phyloP scores from a whole-genome alignment of 2,329 filamentous ascomycete genomes.

The Nemania sp. region DNA sequence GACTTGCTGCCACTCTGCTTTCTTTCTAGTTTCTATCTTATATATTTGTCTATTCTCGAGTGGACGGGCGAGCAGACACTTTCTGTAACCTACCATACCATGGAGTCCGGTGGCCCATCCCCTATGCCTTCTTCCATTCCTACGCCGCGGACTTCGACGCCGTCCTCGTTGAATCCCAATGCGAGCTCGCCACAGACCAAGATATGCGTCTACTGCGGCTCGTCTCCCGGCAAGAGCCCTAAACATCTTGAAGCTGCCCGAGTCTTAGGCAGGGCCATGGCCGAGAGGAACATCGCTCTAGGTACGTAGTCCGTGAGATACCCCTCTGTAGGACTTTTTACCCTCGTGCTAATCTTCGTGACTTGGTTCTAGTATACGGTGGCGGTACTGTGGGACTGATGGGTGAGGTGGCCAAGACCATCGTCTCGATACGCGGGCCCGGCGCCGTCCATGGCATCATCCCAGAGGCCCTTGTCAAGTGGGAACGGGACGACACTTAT shows the following conservation, averaged over 20 bases:
- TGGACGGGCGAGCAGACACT: not conserved
- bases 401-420: conserved; percentile 87
- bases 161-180: conserved; percentile 38
- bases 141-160: conserved; percentile 40
- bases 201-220: conserved; percentile 94
- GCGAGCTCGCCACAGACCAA: conserved; percentile 56
- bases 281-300: conserved; percentile 77
- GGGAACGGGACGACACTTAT: conserved; percentile 70
- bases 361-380: conserved; percentile 71
- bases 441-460: conserved; percentile 90
- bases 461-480: conserved; percentile 78
- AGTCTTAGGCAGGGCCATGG: conserved; percentile 72
- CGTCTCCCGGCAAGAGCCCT: conserved; percentile 72
- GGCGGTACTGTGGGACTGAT: conserved; percentile 94
- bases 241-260: conserved; percentile 79
- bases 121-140: conserved; percentile 41
- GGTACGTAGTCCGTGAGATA: conserved; percentile 46
- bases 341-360: conserved; percentile 19
- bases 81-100: conserved; percentile 30
- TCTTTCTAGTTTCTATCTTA: not conserved
- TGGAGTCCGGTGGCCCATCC: conserved; percentile 49
- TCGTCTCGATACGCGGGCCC: conserved; percentile 82
- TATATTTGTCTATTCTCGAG: no score
- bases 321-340: not conserved
- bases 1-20: not conserved